These are phyloP conservation scores for Ogataea kodamae DNA, from an alignment of 805 yeast species.

Conservation along the genomic window DNA sequence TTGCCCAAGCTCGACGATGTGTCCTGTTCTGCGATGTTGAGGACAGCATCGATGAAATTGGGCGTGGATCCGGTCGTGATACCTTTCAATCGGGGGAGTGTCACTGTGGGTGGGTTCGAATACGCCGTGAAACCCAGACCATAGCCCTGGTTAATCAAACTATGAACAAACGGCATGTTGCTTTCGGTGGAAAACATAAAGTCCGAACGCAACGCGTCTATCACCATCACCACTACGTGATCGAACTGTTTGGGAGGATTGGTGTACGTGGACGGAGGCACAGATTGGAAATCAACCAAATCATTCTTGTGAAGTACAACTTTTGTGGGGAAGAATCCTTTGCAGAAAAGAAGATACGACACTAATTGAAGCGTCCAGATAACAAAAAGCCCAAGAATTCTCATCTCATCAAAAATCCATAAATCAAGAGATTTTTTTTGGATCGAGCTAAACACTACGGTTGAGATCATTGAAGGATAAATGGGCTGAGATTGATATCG, in stretches of 20 bases:
- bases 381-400: conserved; percentile 17
- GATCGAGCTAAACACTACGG: too few relatives aligned
- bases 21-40: conserved; percentile 90
- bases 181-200: conserved; percentile 70
- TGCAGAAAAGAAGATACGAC: conserved; percentile 62
- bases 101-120: conserved; percentile 95
- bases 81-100: conserved; percentile 90
- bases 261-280: conserved; percentile 26
- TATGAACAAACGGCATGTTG: conserved; percentile 63
- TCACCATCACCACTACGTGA: conserved; percentile 74
- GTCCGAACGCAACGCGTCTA: conserved; percentile 91
- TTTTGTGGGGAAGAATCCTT: conserved; percentile 93
- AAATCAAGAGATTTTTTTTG: too few relatives aligned
- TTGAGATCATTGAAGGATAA: too few relatives aligned
- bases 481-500: too few relatives aligned
- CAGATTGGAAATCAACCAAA: conserved; percentile 32
- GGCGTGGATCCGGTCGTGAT: conserved; percentile 95
- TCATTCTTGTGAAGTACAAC: conserved; percentile 64
- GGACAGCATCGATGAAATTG: conserved; percentile 86
- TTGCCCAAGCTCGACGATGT: conserved; percentile 59
- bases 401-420: too few relatives aligned
- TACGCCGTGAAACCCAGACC: conserved; percentile 90
- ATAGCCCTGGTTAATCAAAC: conserved; percentile 55
- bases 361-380: conserved; percentile 38
- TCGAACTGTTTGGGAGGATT: conserved; percentile 48